Conservation (phyloP, 2,329 filamentous ascomycete genomes). For the Fusarium sp. region DNA sequence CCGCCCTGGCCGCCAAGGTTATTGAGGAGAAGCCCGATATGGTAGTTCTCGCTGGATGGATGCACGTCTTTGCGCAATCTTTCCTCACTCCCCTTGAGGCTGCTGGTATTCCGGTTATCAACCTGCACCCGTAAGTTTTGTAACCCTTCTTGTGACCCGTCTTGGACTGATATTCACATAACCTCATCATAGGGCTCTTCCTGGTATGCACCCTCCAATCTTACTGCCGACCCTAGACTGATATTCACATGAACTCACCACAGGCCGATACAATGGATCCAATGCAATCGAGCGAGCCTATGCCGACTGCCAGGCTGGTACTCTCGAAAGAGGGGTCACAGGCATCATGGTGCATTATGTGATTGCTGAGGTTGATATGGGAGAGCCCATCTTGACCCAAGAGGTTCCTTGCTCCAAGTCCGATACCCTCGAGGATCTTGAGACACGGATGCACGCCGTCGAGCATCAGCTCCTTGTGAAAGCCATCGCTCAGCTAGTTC, state of each 20-base stretch:
- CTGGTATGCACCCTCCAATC: conserved; percentile 56
- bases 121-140: conserved; percentile 70
- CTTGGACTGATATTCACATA: conserved; percentile 11
- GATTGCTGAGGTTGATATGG: conserved; percentile 82
- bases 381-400: conserved; percentile 75
- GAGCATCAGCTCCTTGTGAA: conserved; percentile 86
- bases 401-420: conserved; percentile 75
- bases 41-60: conserved; percentile 86
- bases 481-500: conserved; percentile 67
- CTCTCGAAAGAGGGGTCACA: conserved; percentile 75
- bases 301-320: conserved; percentile 73
- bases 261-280: conserved; percentile 80
- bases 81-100: conserved; percentile 77
- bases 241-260: conserved; percentile 14
- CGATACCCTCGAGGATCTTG: conserved; percentile 73
- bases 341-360: conserved; percentile 94
- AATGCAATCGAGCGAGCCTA: conserved; percentile 83
- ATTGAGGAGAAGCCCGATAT: conserved; percentile 75
- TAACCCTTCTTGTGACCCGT: neutral
- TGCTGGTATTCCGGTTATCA: conserved; percentile 77
- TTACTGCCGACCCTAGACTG: neutral
- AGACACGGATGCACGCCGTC: conserved; percentile 77
- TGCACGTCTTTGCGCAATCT: conserved; percentile 79
- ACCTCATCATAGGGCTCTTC: conserved; percentile 64
- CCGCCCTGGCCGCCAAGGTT: conserved; percentile 76